Conservation (phyloP, 75 land plant species). For the Selaginella moellendorffii region DNA sequence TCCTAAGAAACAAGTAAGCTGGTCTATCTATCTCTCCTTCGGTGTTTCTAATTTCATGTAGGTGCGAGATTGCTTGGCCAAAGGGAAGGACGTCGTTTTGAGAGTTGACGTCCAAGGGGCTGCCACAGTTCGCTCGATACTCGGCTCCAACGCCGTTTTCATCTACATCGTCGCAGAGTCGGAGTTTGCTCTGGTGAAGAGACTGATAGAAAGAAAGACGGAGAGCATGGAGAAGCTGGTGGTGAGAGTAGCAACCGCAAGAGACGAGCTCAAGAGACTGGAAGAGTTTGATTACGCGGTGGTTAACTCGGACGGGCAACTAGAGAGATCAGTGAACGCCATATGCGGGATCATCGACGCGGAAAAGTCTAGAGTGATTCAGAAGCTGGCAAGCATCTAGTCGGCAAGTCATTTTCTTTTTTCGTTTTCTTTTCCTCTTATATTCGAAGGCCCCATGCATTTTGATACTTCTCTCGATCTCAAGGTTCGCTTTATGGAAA, state of each 20-base stretch:
- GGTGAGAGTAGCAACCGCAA: conserved; percentile 72
- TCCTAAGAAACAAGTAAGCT: conserved; percentile 64
- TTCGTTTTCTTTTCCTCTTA: no score
- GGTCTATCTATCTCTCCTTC: not conserved
- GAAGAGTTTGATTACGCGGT: conserved; percentile 84
- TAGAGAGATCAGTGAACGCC: conserved; percentile 53
- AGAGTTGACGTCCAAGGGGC: conserved; percentile 97
- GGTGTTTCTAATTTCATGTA: conserved; percentile 8
- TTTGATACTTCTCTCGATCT: no score
- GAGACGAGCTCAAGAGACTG: conserved; percentile 66
- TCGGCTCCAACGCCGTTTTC: conserved; percentile 60
- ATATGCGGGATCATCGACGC: conserved; percentile 85
- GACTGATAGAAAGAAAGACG: conserved; percentile 74
- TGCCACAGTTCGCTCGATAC: conserved; percentile 55
- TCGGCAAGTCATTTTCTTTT: no score
- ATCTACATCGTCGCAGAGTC: conserved; percentile 85
- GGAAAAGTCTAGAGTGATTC: conserved; percentile 64
- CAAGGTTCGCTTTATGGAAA: no score
- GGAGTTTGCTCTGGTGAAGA: conserved; percentile 61
- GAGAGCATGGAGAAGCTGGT: conserved; percentile 61
- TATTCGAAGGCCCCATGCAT: no score
- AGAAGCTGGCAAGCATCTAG: not conserved
- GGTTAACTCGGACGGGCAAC: conserved; percentile 81
- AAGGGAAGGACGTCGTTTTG: conserved; percentile 70
- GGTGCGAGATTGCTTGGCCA: conserved; percentile 74